Conservation (phyloP, 148 eudicot genomes). For the Silene conica region DNA sequence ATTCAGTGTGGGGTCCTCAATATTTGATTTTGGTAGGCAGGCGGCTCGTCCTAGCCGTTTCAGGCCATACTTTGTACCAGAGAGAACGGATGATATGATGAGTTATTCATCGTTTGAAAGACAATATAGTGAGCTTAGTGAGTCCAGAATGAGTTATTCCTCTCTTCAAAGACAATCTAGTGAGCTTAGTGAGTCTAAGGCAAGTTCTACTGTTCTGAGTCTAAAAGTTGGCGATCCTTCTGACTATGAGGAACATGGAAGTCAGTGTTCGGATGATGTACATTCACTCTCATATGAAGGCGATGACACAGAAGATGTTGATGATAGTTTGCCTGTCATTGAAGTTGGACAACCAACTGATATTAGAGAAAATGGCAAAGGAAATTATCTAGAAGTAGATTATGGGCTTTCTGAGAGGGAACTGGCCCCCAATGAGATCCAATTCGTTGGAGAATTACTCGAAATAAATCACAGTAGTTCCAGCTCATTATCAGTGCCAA, state of each 20-base stretch:
- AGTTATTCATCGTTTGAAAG: conserved; percentile 38
- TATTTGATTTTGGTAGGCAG: conserved; percentile 45
- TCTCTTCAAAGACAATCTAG: conserved; percentile 39
- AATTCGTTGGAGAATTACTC: conserved; percentile 10
- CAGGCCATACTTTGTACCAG: conserved; percentile 69
- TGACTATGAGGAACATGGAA: conserved; percentile 29
- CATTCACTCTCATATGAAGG: conserved; percentile 23
- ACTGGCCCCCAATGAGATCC: conserved; percentile 17
- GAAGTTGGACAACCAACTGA: conserved; percentile 21
- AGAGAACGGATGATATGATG: conserved; percentile 39
- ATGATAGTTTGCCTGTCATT: conserved; percentile 21
- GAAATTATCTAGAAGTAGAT: conserved; percentile 17
- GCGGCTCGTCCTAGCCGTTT: conserved; percentile 36
- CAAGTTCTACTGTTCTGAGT: conserved; percentile 26
- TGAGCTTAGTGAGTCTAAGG: conserved; percentile 43
- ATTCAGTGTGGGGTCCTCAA: conserved; percentile 52
- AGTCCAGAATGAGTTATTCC: conserved; percentile 34
- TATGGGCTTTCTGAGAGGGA: conserved; percentile 22
- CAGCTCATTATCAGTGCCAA: conserved; percentile 18
- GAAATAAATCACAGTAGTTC: conserved; percentile 24
- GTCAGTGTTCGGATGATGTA: conserved; percentile 27
- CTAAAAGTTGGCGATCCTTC: conserved; percentile 27
- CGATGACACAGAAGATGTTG: conserved; percentile 18
- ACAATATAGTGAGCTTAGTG: conserved; percentile 41
- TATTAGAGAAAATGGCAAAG: conserved; percentile 10